Percentiles rank a stretch among this genome's conserved stretches.
These are phyloP conservation scores for Syncephalastrum racemosum DNA, from an alignment of 371 early-diverging fungal species.

Conservation along the genomic window DNA sequence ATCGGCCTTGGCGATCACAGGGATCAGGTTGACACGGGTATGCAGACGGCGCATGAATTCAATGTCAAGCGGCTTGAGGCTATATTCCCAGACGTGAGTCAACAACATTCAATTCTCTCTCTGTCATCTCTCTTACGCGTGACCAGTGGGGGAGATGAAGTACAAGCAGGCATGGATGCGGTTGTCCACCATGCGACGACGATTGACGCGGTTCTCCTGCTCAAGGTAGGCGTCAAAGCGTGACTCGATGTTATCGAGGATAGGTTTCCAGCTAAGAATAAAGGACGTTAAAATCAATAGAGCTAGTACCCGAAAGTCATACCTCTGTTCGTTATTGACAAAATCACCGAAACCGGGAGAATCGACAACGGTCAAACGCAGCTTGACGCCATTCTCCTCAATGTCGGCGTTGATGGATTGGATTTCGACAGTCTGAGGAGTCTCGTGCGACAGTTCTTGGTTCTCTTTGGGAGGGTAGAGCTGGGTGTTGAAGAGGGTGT, in stretches of 20 bases:
- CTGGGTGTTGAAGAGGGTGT: conserved; percentile 95
- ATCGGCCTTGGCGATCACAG: conserved; percentile 98
- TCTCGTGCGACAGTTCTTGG: conserved; percentile 79
- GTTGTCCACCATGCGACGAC: conserved; percentile 86
- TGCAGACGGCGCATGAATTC: conserved; percentile 95
- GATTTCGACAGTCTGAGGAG: conserved; percentile 92
- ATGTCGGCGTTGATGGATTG: conserved; percentile 90
- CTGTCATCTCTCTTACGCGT: conserved; percentile 61
- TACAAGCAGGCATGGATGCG: conserved; percentile 98
- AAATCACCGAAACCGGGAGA: conserved; percentile 95
- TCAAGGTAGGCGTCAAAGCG: conserved; percentile 95
- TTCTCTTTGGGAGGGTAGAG: conserved; percentile 88
- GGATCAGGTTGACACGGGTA: conserved; percentile 95
- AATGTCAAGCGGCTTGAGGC: conserved; percentile 90
- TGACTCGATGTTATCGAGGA: conserved; percentile 93
- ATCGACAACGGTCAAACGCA: conserved; percentile 93
- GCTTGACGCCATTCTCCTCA: conserved; percentile 87
- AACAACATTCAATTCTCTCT: not conserved
- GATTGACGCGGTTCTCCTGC: conserved; percentile 89
- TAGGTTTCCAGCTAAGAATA: conserved; percentile 88
- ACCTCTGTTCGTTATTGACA: conserved; percentile 93
- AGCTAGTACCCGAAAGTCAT: conserved; percentile 1
- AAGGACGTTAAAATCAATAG: not conserved
- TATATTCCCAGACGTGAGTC: conserved; percentile 9
- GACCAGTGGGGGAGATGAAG: conserved; percentile 96